phyloP scores from a whole-genome alignment of 1,284 basidiomycete genomes.

The Irpex rosettiformis region DNA sequence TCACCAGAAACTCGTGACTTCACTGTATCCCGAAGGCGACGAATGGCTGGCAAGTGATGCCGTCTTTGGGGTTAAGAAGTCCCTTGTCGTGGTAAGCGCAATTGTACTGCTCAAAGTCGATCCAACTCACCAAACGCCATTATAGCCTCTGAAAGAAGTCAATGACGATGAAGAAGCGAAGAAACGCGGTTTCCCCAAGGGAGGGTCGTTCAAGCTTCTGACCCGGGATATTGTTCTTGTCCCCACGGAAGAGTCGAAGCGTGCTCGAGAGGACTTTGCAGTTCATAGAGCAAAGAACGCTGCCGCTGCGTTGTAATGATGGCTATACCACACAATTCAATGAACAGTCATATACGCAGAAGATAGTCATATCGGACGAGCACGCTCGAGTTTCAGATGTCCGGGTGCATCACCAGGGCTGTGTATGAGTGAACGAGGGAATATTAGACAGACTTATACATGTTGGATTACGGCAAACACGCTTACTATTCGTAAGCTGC shows the following conservation, averaged over 20 bases:
- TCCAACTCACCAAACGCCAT: constrained; percentile 18
- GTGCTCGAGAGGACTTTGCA: constrained; percentile 26
- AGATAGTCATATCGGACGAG: no score
- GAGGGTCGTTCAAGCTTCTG: constrained; percentile 57
- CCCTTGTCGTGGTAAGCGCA: constrained; percentile 48
- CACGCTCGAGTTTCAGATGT: no score
- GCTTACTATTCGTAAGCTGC: not conserved
- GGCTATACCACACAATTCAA: not conserved
- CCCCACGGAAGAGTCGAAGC: constrained; percentile 46
- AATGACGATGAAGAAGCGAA: constrained; percentile 51
- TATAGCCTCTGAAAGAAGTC: constrained; percentile 46
- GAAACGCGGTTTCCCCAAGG: constrained; percentile 59
- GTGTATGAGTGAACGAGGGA: not conserved
- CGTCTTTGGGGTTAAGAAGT: constrained; percentile 79
- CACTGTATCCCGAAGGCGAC: constrained; percentile 74
- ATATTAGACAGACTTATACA: no score
- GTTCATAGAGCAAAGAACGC: constrained; percentile 25
- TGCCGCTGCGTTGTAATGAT: not conserved
- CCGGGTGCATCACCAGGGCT: not conserved
- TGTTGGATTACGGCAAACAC: not conserved
- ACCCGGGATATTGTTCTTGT: constrained; percentile 60
- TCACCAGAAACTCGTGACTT: constrained; percentile 70
- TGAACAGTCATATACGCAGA: not conserved
- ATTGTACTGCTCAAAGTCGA: constrained; percentile 21
- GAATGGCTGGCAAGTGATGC: constrained; percentile 62